phyloP scores from a whole-genome alignment of 208 protist genomes.

The Phytomonas francai region DNA sequence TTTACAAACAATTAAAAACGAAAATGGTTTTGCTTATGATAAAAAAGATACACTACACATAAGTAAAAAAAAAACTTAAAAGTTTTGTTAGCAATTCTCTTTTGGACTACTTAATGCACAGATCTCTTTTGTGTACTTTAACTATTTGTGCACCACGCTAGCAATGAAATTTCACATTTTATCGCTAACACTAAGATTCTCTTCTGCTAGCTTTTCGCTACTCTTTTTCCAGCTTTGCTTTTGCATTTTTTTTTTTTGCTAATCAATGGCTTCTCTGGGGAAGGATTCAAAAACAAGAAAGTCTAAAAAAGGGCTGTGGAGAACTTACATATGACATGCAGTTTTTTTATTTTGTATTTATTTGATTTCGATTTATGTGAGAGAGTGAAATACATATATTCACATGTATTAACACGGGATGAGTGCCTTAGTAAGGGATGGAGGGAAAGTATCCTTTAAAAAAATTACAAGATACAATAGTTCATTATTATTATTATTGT shows the following conservation, averaged over 20 bases:
- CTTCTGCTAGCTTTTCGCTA: not conserved
- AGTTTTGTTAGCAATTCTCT: not conserved
- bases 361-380: not conserved
- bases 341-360: constrained; percentile 6
- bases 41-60: not conserved
- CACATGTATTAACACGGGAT: not conserved
- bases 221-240: not conserved
- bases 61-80: constrained; percentile 12
- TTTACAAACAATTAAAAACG: not conserved
- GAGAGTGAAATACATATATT: not conserved
- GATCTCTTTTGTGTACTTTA: not conserved
- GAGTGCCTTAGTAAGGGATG: not conserved
- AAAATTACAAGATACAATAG: no score
- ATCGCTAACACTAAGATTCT: not conserved
- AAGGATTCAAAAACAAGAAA: no score
- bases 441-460: not conserved
- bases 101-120: not conserved
- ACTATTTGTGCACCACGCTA: not conserved
- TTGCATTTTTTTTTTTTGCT: not conserved
- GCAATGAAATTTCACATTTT: not conserved
- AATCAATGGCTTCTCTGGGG: not conserved
- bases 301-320: not conserved
- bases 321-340: not conserved
- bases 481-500: no score
- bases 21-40: not conserved